Evolutionary conservation across 2,329 filamentous ascomycete species (phyloP).

Genomic region (Aureobasidium namibiae): DNA sequence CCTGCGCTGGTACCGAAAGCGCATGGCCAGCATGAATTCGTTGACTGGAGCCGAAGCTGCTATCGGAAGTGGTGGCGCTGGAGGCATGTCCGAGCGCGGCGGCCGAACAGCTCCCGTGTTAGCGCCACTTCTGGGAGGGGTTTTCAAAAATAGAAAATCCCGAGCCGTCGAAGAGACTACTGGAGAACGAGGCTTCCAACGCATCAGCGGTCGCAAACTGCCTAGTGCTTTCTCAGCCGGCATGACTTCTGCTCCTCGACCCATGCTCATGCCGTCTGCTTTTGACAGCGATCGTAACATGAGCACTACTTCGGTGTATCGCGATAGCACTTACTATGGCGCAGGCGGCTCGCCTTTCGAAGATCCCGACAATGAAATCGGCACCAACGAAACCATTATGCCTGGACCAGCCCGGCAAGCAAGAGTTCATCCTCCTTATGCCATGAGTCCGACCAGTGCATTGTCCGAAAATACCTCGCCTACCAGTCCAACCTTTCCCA

Average conservation of each 20-base stretch:
- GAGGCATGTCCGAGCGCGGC: conserved; percentile 34
- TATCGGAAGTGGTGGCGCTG: conserved; percentile 16
- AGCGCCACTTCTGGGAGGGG: conserved; percentile 14
- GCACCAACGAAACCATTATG: conserved; percentile 19
- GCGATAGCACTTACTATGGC: conserved; percentile 36
- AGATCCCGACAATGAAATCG: conserved; percentile 13
- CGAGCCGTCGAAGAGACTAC: not conserved
- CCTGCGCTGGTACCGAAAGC: conserved; percentile 42
- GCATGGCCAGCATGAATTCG: conserved; percentile 25
- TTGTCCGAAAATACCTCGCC: conserved; percentile 13
- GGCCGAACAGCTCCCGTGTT: conserved; percentile 29
- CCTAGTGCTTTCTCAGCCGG: conserved; percentile 41
- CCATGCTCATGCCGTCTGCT: conserved; percentile 20
- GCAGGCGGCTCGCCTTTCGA: conserved; percentile 26
- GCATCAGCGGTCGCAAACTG: conserved; percentile 41
- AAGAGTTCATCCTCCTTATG: conserved; percentile 25
- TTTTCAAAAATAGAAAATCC: conserved; percentile 12
- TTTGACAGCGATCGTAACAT: conserved; percentile 18
- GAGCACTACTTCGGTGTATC: conserved; percentile 34
- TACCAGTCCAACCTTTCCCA: conserved; percentile 16
- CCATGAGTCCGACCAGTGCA: conserved; percentile 16
- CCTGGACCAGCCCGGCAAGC: conserved; percentile 27
- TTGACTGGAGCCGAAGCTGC: conserved; percentile 19
- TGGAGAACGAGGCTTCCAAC: conserved; percentile 36
- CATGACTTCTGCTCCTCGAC: conserved; percentile 28